Evolutionary conservation across 805 yeast species (phyloP).

Genomic region (Cyberlindnera mississippiensis): DNA sequence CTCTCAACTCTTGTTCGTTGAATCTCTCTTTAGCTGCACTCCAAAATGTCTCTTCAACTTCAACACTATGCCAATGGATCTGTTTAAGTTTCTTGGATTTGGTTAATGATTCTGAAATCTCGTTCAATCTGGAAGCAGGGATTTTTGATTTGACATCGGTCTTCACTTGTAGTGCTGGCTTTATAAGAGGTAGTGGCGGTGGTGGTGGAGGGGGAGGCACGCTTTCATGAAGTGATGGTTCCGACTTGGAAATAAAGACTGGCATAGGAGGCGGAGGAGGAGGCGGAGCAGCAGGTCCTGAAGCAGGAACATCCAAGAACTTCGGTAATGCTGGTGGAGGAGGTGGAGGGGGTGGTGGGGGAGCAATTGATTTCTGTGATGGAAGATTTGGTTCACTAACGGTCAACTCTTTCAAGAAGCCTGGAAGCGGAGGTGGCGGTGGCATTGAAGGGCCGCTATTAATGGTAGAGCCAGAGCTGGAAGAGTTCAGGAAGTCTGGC

Average conservation of each 20-base stretch:
- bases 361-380: neutral
- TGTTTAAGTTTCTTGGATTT: slow-evolving; percentile 71
- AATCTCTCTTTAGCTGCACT: slow-evolving; percentile 51
- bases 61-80: slow-evolving; percentile 91
- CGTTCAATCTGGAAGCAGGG: slow-evolving; percentile 5
- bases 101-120: slow-evolving; percentile 10
- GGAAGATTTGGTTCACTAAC: no score
- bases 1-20: slow-evolving; percentile 58
- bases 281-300: neutral
- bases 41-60: slow-evolving; percentile 85
- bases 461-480: slow-evolving; percentile 23
- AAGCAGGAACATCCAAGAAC: neutral
- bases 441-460: slow-evolving; percentile 6
- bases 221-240: neutral
- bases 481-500: slow-evolving; percentile 16
- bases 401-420: neutral
- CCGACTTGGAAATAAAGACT: slow-evolving; percentile 7
- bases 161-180: no score
- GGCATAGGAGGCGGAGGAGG: slow-evolving; percentile 31
- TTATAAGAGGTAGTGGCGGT: slow-evolving; percentile 11
- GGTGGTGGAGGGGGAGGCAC: slow-evolving; percentile 30
- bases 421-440: slow-evolving; percentile 10
- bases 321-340: slow-evolving; percentile 12
- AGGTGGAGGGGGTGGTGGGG: slow-evolving; percentile 16
- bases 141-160: neutral